Evolutionary conservation across 176 grass and related monocot genomes (phyloP), one percentile per base, ranked within the genome.

Genomic region (Tuctoria greenei): DNA sequence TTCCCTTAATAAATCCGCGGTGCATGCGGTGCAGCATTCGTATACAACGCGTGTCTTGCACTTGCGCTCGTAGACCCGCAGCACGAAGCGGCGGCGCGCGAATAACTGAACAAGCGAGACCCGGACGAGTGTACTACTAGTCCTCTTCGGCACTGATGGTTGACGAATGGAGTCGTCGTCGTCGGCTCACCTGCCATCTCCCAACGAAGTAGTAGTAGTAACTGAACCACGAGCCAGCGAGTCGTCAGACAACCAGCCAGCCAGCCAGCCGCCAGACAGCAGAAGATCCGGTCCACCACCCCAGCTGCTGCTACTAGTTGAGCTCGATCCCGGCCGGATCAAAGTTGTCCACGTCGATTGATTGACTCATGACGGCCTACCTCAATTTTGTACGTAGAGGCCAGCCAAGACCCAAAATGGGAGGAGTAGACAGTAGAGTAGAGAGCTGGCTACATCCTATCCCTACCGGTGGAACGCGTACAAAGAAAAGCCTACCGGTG

Each of bases 151-250:
- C 31, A 31, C 31, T 31, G 31, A 31, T 31, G 31, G 31, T 3
- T 31, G 47, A 18, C 10, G 51, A n/a, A 17, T 51, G 43, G 0
- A 15, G 26, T 60, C 3, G 55, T 26, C 0, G 55, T 12, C 55
- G 2, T 34, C 76, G 61, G 36, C 58, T 61, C 71, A 81, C 64
- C 84, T 46, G 77, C 77, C 77, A 37, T 12, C 64, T 27, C 71
- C 84, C 84, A 86, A 76, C 59, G 28, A 64, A n/a, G n/a, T n/a
- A n/a, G n/a, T n/a, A n/a, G n/a, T n/a, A n/a, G 56, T 61, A 74
- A 73, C 76, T 24, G 54, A 75, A 24, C 25, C 24, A 14, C 44
- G 16, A 49, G 45, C 45, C 37, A 64, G 46, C n/a, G 31, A 31
- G 31, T 31, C n/a, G n/a, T n/a, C n/a, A n/a, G n/a, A n/a, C n/a